Percentiles rank a stretch among this genome's conserved stretches.
phyloP scores from a whole-genome alignment of 1,284 basidiomycete genomes.

The Anthracocystis walkeri region DNA sequence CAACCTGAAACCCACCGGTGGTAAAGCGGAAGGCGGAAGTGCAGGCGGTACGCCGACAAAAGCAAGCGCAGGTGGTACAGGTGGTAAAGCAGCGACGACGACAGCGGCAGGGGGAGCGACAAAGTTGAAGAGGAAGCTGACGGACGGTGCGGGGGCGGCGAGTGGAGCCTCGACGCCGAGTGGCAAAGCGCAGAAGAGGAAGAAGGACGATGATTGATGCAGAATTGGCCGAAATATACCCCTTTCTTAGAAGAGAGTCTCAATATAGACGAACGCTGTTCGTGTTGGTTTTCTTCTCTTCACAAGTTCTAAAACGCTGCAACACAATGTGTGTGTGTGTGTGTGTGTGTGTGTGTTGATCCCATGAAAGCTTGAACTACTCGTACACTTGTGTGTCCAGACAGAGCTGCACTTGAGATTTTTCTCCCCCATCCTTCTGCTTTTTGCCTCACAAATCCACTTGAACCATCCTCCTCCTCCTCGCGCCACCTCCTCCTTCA shows the following conservation, averaged over 20 bases:
- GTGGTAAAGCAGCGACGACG: slow-evolving; percentile 6
- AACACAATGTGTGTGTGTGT: too few relatives aligned
- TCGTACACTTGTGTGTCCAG: background rate
- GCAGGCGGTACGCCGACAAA: slow-evolving; percentile 19
- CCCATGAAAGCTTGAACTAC: background rate
- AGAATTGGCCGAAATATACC: background rate
- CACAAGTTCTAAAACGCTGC: too few relatives aligned
- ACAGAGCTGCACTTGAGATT: too few relatives aligned
- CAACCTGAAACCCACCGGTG: slow-evolving; percentile 10
- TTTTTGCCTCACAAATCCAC: too few relatives aligned
- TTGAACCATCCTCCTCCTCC: background rate
- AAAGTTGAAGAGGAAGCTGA: slow-evolving; percentile 47
- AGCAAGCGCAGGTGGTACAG: background rate
- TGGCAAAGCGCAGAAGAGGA: slow-evolving; percentile 37
- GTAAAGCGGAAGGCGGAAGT: slow-evolving; percentile 16
- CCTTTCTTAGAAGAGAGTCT: too few relatives aligned
- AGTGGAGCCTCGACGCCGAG: slow-evolving; percentile 10
- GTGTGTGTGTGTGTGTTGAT: background rate
- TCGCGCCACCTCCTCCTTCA: slow-evolving; percentile 2
- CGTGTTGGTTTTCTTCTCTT: too few relatives aligned
- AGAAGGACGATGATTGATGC: slow-evolving; percentile 48
- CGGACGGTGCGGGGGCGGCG: slow-evolving; percentile 9
- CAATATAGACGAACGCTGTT: too few relatives aligned
- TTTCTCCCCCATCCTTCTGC: background rate
- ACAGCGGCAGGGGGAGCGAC: slow-evolving; percentile 9